These are phyloP conservation scores for Asterionellopsis glacialis DNA, from an alignment of 108 stramenopile genomes.

Conservation along the genomic window DNA sequence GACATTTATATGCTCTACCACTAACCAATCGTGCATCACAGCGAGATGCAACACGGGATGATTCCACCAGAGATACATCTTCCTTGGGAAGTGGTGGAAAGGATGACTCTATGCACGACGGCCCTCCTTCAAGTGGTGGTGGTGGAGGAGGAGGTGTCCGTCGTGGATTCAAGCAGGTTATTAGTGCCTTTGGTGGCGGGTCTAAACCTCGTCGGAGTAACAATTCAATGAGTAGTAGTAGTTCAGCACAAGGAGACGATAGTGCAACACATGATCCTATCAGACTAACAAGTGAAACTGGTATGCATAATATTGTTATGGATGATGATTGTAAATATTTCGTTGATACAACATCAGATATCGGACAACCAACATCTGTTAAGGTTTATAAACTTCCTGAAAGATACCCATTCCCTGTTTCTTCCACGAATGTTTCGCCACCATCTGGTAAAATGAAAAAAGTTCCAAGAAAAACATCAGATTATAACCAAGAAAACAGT, in stretches of 20 bases:
- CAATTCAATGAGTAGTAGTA: neutral
- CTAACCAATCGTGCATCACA: neutral
- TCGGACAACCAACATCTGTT: constrained; percentile 44
- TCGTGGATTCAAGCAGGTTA: constrained; percentile 48
- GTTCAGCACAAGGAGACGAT: neutral
- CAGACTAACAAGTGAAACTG: constrained; percentile 40
- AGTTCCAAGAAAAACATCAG: neutral
- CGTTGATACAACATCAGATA: constrained; percentile 56
- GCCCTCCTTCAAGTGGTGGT: neutral
- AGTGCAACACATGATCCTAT: neutral
- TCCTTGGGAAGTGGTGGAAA: neutral
- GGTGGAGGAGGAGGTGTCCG: constrained; percentile 31
- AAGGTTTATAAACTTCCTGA: constrained; percentile 43
- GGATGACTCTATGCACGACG: neutral
- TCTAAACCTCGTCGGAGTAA: constrained; percentile 6
- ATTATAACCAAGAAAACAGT: neutral
- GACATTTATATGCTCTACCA: constrained; percentile 83
- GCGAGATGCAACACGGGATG: neutral
- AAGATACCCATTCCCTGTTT: constrained; percentile 18
- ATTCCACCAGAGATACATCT: neutral
- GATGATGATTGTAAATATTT: constrained; percentile 49
- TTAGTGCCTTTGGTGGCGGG: constrained; percentile 40
- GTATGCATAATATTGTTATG: constrained; percentile 73
- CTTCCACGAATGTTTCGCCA: neutral
- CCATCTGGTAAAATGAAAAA: neutral